phyloP scores from a whole-genome alignment of 768 basidiomycete species.

The Leccinum longicurvipes region DNA sequence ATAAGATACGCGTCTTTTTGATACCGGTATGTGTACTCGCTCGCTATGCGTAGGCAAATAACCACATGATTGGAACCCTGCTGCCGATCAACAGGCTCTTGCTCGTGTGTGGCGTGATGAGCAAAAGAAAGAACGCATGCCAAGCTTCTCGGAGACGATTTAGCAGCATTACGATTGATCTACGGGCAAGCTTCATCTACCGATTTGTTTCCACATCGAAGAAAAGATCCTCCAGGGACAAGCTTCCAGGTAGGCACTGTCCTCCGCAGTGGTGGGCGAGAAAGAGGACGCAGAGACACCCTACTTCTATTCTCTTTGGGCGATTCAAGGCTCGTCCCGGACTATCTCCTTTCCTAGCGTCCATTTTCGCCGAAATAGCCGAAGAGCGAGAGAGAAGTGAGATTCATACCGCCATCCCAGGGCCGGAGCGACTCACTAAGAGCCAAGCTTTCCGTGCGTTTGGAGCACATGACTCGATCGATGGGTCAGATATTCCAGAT shows the following conservation, averaged over 20 bases:
- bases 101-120: constrained; percentile 99
- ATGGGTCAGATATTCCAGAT: too few relatives aligned
- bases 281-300: constrained; percentile 94
- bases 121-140: constrained; percentile 97
- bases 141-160: neutral
- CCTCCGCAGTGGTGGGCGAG: constrained; percentile 97
- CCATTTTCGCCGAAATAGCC: too few relatives aligned
- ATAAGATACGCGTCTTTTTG: constrained; percentile 95
- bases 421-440: too few relatives aligned
- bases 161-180: neutral
- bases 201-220: constrained; percentile 98
- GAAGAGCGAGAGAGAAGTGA: too few relatives aligned
- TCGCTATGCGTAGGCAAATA: neutral
- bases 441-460: too few relatives aligned
- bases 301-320: constrained; percentile 88
- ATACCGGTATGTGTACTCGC: constrained; percentile 60
- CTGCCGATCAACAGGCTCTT: constrained; percentile 96
- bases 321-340: too few relatives aligned
- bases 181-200: constrained; percentile 82
- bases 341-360: too few relatives aligned
- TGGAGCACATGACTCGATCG: too few relatives aligned
- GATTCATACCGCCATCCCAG: too few relatives aligned
- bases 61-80: constrained; percentile 91
- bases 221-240: constrained; percentile 99
- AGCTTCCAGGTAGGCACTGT: constrained; percentile 92